Evolutionary conservation across 805 yeast genomes (phyloP).

Genomic region (Pichia cephalocereana): DNA sequence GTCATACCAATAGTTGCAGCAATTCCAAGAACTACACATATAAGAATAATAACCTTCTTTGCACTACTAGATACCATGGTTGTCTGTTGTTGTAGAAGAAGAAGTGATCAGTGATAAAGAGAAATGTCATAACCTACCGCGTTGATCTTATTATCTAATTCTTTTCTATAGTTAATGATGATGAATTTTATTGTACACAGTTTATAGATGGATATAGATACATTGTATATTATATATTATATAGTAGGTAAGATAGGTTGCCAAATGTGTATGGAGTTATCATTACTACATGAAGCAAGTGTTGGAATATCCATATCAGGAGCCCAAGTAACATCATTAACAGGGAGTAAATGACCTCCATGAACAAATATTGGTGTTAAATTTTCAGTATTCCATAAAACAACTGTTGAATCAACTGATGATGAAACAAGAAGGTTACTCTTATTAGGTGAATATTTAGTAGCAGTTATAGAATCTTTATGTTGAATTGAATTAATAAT

Average conservation of each 20-base stretch:
- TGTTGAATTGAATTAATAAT: conserved; percentile 30
- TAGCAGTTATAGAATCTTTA: conserved; percentile 46
- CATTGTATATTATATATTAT: background rate
- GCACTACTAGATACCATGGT: conserved; percentile 2
- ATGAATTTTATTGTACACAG: too few species aligned
- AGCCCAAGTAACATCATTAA: conserved; percentile 80
- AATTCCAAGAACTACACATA: conserved; percentile 4
- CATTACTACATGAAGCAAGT: conserved; percentile 72
- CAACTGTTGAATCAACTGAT: conserved; percentile 55
- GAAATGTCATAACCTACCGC: too few species aligned
- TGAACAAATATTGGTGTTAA: conserved; percentile 49
- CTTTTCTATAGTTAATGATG: too few species aligned
- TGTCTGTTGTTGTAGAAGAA: background rate
- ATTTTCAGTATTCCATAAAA: conserved; percentile 41
- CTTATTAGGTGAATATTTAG: conserved; percentile 63
- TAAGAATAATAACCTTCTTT: conserved; percentile 3
- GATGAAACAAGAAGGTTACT: conserved; percentile 54
- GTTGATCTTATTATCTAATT: too few species aligned
- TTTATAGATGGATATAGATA: background rate
- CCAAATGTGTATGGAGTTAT: conserved; percentile 85
- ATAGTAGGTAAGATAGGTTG: conserved; percentile 35
- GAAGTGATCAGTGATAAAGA: too few species aligned
- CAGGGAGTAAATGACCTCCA: conserved; percentile 82
- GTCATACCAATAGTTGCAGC: conserved; percentile 8
- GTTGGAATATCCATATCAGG: conserved; percentile 54